Evolutionary conservation across 116 monocot genomes (phyloP).

Genomic region (Phalaenopsis hybrid): DNA sequence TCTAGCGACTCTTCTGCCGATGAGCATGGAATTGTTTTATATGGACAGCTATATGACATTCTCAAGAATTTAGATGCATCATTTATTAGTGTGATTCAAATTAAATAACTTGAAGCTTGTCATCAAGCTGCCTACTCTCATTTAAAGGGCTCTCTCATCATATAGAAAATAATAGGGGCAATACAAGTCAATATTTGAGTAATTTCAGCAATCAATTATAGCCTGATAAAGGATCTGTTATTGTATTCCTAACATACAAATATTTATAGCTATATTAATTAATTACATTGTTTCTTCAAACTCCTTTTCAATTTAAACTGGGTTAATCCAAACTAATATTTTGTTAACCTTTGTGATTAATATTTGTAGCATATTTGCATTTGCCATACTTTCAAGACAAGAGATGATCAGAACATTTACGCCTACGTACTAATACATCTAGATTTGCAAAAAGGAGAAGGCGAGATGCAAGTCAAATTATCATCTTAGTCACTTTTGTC

Average conservation of each 20-base stretch:
- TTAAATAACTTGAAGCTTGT: background rate
- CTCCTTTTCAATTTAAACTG: too few relatives aligned
- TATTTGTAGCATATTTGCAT: background rate
- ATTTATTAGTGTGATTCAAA: background rate
- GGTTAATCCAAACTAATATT: background rate
- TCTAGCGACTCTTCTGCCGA: background rate
- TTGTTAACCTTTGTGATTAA: background rate
- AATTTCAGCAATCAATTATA: too few relatives aligned
- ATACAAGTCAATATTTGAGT: too few relatives aligned
- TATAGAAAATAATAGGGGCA: too few relatives aligned
- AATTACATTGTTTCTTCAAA: too few relatives aligned
- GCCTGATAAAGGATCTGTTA: too few relatives aligned
- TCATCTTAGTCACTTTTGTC: background rate
- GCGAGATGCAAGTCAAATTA: background rate
- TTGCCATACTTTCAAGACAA: background rate
- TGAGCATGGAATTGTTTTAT: background rate
- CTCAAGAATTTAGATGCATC: background rate
- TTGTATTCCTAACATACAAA: too few relatives aligned
- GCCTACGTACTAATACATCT: background rate
- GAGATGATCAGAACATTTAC: background rate
- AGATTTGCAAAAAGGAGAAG: too few relatives aligned
- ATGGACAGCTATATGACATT: background rate
- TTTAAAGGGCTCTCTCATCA: too few relatives aligned
- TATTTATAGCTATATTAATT: too few relatives aligned
- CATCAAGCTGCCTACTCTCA: background rate